Conservation (phyloP, 371 early-diverging fungal species). For the Rhizopus delemar region DNA sequence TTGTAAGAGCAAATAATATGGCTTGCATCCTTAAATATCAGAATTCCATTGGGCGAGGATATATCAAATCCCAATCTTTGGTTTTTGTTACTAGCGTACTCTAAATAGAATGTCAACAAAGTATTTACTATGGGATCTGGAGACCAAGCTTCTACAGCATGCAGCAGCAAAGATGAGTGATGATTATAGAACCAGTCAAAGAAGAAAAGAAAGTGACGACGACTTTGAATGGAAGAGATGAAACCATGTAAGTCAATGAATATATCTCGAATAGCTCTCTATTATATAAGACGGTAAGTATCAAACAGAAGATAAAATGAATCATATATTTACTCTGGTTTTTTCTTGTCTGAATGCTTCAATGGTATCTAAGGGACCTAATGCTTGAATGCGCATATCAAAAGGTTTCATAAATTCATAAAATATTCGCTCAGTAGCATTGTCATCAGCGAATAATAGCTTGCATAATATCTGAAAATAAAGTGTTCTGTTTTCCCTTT, state of each 20-base stretch:
- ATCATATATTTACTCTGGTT: constrained; percentile 26
- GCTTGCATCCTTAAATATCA: constrained; percentile 88
- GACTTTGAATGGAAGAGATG: constrained; percentile 65
- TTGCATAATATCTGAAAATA: constrained; percentile 80
- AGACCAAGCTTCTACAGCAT: constrained; percentile 71
- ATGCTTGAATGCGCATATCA: constrained; percentile 51
- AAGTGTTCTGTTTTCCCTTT: constrained; percentile 56
- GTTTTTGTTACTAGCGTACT: constrained; percentile 79
- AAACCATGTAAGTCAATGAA: constrained; percentile 85
- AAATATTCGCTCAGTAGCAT: constrained; percentile 57
- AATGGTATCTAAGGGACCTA: constrained; percentile 34
- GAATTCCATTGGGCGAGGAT: constrained; percentile 84
- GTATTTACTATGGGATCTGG: constrained; percentile 69
- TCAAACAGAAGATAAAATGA: constrained; percentile 8
- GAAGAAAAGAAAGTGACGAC: constrained; percentile 67
- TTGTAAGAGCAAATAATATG: constrained; percentile 56
- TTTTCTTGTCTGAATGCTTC: constrained; percentile 46
- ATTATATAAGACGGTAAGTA: background rate
- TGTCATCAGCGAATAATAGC: constrained; percentile 75
- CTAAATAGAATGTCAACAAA: constrained; percentile 74
- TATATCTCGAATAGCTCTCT: constrained; percentile 59
- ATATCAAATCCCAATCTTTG: constrained; percentile 84
- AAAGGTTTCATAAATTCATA: constrained; percentile 75
- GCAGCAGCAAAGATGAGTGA: constrained; percentile 63
- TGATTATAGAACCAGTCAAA: constrained; percentile 86